Conservation (phyloP, 495 filamentous ascomycete species). For the Tuber microsphaerosporum region DNA sequence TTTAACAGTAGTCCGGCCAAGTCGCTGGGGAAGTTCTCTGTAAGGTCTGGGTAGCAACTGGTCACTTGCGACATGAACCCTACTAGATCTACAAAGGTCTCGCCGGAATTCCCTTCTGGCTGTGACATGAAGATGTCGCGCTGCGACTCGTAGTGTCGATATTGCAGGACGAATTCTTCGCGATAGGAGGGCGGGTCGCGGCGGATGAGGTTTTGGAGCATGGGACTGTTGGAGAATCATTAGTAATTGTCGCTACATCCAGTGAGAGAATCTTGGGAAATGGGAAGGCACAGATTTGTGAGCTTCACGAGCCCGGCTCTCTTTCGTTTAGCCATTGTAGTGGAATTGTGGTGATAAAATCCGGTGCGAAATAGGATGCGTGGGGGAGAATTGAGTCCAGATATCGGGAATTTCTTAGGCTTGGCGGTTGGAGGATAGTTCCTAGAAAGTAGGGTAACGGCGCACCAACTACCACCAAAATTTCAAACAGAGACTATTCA, state of each 20-base stretch:
- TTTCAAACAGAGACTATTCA: neutral
- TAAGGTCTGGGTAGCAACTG: slow-evolving; percentile 80
- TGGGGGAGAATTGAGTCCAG: neutral
- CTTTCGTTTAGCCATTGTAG: slow-evolving; percentile 40
- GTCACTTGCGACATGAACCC: slow-evolving; percentile 65
- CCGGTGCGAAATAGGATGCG: neutral
- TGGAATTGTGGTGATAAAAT: neutral
- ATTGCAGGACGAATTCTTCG: slow-evolving; percentile 80
- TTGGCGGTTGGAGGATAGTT: neutral
- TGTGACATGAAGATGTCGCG: slow-evolving; percentile 87
- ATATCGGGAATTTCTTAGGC: neutral
- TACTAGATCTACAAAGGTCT: slow-evolving; percentile 45
- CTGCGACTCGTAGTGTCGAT: slow-evolving; percentile 83
- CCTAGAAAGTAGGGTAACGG: neutral
- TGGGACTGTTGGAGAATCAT: slow-evolving; percentile 51
- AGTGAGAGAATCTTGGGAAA: neutral
- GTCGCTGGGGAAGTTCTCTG: slow-evolving; percentile 68
- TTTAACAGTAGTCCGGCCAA: slow-evolving; percentile 69
- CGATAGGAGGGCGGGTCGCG: slow-evolving; percentile 78
- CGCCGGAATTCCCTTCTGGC: slow-evolving; percentile 47
- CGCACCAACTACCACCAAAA: neutral
- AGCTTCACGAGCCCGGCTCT: slow-evolving; percentile 41
- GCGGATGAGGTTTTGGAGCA: slow-evolving; percentile 80
- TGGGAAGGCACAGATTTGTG: slow-evolving; percentile 33
- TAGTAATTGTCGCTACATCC: slow-evolving; percentile 4